Evolutionary conservation across 306 rosid species (phyloP), one percentile per base, ranked within the genome.

Genomic region (Trifolium fragiferum): DNA sequence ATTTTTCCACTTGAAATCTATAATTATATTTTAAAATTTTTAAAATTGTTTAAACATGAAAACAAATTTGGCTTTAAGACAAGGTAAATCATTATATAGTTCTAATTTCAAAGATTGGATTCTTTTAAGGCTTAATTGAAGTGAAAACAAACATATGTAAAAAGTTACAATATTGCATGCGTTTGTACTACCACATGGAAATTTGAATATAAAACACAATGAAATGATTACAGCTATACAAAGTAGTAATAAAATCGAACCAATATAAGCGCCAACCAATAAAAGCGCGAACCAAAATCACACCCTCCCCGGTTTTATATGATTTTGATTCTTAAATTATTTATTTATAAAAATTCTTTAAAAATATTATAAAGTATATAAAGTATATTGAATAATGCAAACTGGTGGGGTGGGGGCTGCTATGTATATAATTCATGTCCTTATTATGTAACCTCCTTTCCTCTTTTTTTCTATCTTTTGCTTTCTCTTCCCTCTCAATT

Each of bases 401-500:
- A 80, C 55, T 38, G 89, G 70, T 66, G 54, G 72, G 54, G 98
- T 91, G 96, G 96, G 92, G 90, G 78, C 87, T 77, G 80, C 38
- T 74, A 41, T 87, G 82, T 84, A 84, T 91, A 89, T 89, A 86
- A 87, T 91, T 91, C 84, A 91, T 82, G 93, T 89, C 89, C 86
- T 81, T 83, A 88, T 86, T 79, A 85, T 82, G 87, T 76, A 76
- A 68, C 59, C 63, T 65, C 84, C 82, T 74, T 83, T 74, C 89
- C 76, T 80, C 78, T 72, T 74, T 85, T 83, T 75, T 20, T 80
- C 78, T 13, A 51, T 46, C 87, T 76, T 78, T 86, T 69, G 60
- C 85, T 86, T 78, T 91, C 80, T 80, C 83, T 86, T 80, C 86
- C 86, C 83, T 86, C 82, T 81, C 54, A 72, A 74, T 83, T 72